Evolutionary conservation across 2,329 filamentous ascomycete genomes (phyloP), one percentile per base, ranked within the genome.

Genomic region (Tympanopsis confertula): DNA sequence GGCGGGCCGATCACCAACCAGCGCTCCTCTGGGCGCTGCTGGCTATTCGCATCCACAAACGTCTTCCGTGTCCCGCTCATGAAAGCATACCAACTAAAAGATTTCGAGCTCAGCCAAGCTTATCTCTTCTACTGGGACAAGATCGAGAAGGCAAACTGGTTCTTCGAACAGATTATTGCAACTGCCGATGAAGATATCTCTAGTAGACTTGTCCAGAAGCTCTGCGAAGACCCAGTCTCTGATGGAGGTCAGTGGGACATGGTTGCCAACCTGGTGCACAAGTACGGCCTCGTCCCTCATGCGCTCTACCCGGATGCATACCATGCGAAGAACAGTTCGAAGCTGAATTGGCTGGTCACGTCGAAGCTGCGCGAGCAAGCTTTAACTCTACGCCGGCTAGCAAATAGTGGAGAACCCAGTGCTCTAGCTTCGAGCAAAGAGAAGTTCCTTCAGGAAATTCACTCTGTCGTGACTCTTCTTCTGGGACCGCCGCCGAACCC

Each of bases 61-160:
- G 79, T 93, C 39, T 91, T 94, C 61, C 81, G 87, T 19, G 72
- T 94, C n/a, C 82, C 86, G 1, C 67, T 94, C 35, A 89, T 91
- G 81, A 82, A 84, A 58, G 80, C 80, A 50, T 83, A 93, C 58
- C 74, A 78, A 44, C 71, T 94, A 15, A 72, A 78, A 35, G 67
- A 72, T 38, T 93, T 94, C 50, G 84, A 94, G 65, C 68, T 94
- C n/a, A 87, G 81, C 20, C 87, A 94, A 59, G 69, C 80, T 1
- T 93, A 93, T 51, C 70, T 94, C 3, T 94, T 89, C 63, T 94
- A 86, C 69, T 93, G 83, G 81, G 87, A 94, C 57, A 94, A 94
- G 63, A 74, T 94, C 15, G 87, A 94, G 58, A 94, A 94, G 59
- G 71, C 82, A 5, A 94, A 94, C 57, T 94, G 74, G 65, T 94